Conservation (phyloP, 495 filamentous ascomycete species). For the Extremus antarcticus region DNA sequence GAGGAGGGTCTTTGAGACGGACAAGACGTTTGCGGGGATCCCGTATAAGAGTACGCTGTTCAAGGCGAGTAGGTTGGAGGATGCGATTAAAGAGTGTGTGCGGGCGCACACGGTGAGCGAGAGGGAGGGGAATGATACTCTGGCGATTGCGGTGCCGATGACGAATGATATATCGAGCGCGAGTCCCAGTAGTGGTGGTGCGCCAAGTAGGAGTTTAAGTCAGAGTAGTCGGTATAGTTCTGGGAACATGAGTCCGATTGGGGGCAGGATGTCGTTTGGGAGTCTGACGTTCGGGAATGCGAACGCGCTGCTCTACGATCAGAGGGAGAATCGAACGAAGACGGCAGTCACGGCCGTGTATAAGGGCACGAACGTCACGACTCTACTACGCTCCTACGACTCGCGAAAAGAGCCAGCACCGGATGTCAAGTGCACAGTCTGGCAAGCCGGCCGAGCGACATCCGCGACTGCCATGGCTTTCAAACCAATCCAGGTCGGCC, state of each 20-base stretch:
- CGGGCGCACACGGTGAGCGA: conserved; percentile 73
- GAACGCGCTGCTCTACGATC: conserved; percentile 66
- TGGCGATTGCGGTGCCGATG: conserved; percentile 21
- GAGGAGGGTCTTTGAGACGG: conserved; percentile 87
- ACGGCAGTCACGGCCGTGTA: conserved; percentile 90
- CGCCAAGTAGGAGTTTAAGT: conserved; percentile 33
- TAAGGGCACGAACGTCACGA: conserved; percentile 60
- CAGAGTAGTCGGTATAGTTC: conserved; percentile 51
- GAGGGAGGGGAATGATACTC: conserved; percentile 57
- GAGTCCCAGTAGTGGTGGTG: neutral
- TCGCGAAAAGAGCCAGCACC: conserved; percentile 82
- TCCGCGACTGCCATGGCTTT: conserved; percentile 85
- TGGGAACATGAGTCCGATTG: conserved; percentile 25
- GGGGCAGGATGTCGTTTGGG: conserved; percentile 12
- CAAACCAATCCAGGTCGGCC: conserved; percentile 88
- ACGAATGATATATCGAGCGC: conserved; percentile 17
- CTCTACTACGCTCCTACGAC: conserved; percentile 82
- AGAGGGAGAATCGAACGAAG: conserved; percentile 75
- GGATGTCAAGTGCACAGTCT: conserved; percentile 83
- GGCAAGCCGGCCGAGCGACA: conserved; percentile 94
- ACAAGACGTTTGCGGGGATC: conserved; percentile 92
- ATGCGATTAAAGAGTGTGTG: conserved; percentile 85
- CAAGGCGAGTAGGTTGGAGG: conserved; percentile 90
- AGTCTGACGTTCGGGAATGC: conserved; percentile 45
- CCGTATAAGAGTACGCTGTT: conserved; percentile 88